A percentile compares a stretch with the other conserved stretches of the same genome.
These are phyloP conservation scores for Thelonectria blattea DNA, from an alignment of 2,329 filamentous ascomycete species.

Conservation along the genomic window DNA sequence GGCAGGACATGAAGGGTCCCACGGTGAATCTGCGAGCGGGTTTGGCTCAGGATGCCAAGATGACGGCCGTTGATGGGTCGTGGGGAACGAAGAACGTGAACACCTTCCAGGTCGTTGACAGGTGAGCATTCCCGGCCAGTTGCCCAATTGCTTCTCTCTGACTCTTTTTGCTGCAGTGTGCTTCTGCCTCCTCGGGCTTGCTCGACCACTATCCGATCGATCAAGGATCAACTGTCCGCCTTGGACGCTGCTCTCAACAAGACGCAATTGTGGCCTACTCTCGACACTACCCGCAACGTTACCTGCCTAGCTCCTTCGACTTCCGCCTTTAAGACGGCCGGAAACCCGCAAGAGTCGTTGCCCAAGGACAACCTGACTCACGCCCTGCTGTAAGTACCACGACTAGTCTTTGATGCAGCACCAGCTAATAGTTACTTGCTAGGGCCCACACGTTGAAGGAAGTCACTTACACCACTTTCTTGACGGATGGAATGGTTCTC, in stretches of 20 bases:
- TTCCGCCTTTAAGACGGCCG: constrained; percentile 24
- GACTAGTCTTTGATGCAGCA: background rate
- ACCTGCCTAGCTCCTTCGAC: constrained; percentile 33
- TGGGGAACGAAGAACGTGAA: constrained; percentile 29
- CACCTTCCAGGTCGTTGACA: constrained; percentile 29
- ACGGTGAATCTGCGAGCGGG: constrained; percentile 23
- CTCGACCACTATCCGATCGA: constrained; percentile 20
- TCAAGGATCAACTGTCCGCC: constrained; percentile 16
- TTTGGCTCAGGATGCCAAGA: constrained; percentile 27
- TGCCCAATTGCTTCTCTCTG: background rate
- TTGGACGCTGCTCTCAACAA: constrained; percentile 25
- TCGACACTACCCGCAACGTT: constrained; percentile 27
- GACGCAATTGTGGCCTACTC: constrained; percentile 22
- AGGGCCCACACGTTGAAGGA: constrained; percentile 28
- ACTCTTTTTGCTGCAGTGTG: constrained; percentile 6
- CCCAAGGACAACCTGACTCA: constrained; percentile 16
- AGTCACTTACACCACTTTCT: constrained; percentile 29
- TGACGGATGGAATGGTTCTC: constrained; percentile 25
- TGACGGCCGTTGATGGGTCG: constrained; percentile 30
- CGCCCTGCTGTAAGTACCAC: constrained; percentile 19
- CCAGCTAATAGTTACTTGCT: background rate
- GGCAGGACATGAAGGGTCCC: constrained; percentile 5
- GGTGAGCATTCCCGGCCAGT: constrained; percentile 2
- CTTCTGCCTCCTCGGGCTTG: constrained; percentile 24
- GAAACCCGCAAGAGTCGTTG: constrained; percentile 18